Evolutionary conservation across 2,329 filamentous ascomycete species (phyloP).

Genomic region (Metarhizium robertsii): DNA sequence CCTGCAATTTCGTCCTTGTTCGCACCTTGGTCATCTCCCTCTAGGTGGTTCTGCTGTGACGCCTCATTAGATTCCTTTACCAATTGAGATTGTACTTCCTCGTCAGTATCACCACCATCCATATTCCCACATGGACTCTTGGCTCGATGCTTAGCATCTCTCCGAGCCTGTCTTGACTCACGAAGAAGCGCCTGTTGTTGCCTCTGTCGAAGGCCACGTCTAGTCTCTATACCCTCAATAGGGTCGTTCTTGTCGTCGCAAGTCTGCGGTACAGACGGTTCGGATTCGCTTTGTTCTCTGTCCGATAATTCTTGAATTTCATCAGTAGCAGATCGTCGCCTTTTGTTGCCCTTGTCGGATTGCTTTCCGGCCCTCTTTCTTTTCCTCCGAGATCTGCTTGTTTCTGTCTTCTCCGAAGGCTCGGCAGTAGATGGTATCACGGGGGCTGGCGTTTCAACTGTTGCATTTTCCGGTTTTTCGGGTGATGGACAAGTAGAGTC

Average conservation of each 20-base stretch:
- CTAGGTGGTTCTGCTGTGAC: conserved; percentile 21
- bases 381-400: conserved; percentile 8
- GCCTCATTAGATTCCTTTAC: conserved; percentile 30
- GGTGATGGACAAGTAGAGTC: conserved; percentile 10
- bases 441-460: conserved; percentile 7
- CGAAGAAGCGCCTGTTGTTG: conserved; percentile 4
- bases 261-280: background rate
- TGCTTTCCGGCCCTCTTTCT: conserved; percentile 20
- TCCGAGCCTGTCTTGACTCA: background rate
- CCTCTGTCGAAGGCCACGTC: conserved; percentile 11
- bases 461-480: conserved; percentile 5
- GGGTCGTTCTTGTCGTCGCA: background rate
- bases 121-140: conserved; percentile 2
- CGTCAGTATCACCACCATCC: conserved; percentile 27
- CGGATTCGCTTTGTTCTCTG: background rate
- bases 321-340: conserved; percentile 15
- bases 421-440: conserved; percentile 16
- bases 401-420: background rate
- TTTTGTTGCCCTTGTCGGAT: conserved; percentile 6
- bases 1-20: background rate
- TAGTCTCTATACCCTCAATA: conserved; percentile 9
- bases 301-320: background rate
- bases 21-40: conserved; percentile 5
- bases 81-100: conserved; percentile 32
- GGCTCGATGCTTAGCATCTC: conserved; percentile 6